Evolutionary conservation across 768 basidiomycete species (phyloP), one percentile per base, ranked within the genome.

Genomic region (Mycena leptocephala): DNA sequence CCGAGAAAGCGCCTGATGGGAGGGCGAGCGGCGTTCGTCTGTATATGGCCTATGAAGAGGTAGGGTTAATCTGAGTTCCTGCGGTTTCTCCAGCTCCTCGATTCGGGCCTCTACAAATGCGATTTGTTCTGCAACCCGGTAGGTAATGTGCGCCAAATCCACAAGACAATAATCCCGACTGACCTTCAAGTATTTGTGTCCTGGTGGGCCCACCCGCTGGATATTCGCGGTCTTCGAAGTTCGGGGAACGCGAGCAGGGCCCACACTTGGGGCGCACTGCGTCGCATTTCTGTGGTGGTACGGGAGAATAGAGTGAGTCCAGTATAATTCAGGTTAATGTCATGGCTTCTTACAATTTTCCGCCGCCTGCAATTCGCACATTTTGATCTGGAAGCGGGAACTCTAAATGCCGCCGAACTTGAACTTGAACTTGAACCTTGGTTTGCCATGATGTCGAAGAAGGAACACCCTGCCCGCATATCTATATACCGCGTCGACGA

Each of bases 101-200:
- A 90, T 81, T 30, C 88, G 85, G 24, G 82, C 81, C 74, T 84
- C 84, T 20, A 90, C 79, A 16, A 84, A 81, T 0, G 82, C 77
- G 13, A 90, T 79, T 8, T 89, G 82, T 24, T 87, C 86, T 73
- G 39, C 13, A 11, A 51, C 16, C 13, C 13, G 35, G 6, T 18
- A 24, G 18, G 72, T 48, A 65, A 48, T 69, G 6, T 37, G 35
- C 35, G 7, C 20, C 1, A 28, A 13, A 7, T 3, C 26, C 9
- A 30, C 16, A 13, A 37, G 22, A 28, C 9, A 24, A 22, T 37
- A 20, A 6, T 9, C 7, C 5, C 18, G 33, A 4, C 43, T 14
- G 48, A 72, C 75, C 70, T 61, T 76, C 75, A 5, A 76, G 64
- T 37, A 71, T 55, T 30, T 76, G 63, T 7, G 75, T 76, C 56